A percentile compares a stretch with the other conserved stretches of the same genome.
These are phyloP conservation scores for Coemansia asiatica DNA, from an alignment of 192 early-diverging fungal species.

Conservation along the genomic window DNA sequence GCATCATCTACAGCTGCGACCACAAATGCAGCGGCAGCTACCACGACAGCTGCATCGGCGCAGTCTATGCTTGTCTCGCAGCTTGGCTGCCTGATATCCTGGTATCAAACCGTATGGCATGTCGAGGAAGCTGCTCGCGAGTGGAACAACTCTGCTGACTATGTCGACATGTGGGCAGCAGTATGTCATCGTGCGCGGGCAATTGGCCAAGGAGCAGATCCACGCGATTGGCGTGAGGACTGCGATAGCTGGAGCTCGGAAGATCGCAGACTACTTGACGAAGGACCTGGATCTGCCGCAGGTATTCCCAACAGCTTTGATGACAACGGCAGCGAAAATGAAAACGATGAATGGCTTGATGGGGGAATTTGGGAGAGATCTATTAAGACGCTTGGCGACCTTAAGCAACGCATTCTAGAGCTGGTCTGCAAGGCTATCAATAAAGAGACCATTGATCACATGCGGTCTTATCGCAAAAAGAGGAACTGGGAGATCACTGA, in stretches of 20 bases:
- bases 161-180: conserved; percentile 48
- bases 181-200: conserved; percentile 29
- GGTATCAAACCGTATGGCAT: conserved; percentile 52
- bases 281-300: neutral
- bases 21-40: neutral
- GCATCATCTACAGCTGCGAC: neutral
- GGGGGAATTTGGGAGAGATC: conserved; percentile 49
- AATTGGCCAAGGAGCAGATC: conserved; percentile 19
- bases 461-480: conserved; percentile 51
- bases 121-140: conserved; percentile 48
- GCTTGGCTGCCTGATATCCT: conserved; percentile 35
- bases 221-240: conserved; percentile 47
- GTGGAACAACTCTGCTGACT: conserved; percentile 45
- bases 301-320: too few species aligned
- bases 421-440: conserved; percentile 39
- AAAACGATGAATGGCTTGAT: conserved; percentile 34
- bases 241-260: conserved; percentile 31
- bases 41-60: neutral
- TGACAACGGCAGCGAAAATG: neutral
- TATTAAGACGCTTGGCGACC: conserved; percentile 26
- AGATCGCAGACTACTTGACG: conserved; percentile 32
- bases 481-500: conserved; percentile 12
- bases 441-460: conserved; percentile 32
- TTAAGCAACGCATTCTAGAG: conserved; percentile 34
- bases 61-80: conserved; percentile 27